Conservation (phyloP, 2,329 filamentous ascomycete species). For the Fusarium clavum region DNA sequence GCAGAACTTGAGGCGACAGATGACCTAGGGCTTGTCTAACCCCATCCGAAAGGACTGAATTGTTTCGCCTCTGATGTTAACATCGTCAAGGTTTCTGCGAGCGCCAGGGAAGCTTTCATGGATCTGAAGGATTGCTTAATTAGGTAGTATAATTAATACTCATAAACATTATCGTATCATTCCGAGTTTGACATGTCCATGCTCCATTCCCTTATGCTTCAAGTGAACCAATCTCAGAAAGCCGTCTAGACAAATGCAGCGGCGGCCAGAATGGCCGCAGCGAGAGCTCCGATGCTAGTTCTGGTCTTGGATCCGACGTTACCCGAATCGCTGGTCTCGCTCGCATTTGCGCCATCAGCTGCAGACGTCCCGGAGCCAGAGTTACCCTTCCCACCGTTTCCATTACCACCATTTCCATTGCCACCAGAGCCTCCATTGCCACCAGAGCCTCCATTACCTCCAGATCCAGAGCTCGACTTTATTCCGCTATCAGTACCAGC, state of each 20-base stretch:
- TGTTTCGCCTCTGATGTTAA: background rate
- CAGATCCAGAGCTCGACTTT: constrained; percentile 23
- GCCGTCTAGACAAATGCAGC: constrained; percentile 9
- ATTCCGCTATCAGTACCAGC: constrained; percentile 25
- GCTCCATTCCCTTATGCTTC: background rate
- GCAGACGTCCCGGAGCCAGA: constrained; percentile 13
- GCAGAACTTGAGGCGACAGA: background rate
- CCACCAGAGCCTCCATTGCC: constrained; percentile 6
- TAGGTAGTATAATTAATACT: constrained; percentile 12
- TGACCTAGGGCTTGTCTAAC: background rate
- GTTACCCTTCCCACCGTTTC: background rate
- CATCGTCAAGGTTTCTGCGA: accelerated
- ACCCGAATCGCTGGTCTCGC: constrained; percentile 14
- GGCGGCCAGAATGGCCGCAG: constrained; percentile 14
- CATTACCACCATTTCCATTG: background rate
- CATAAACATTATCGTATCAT: constrained; percentile 11
- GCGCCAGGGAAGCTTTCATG: background rate
- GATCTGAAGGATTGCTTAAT: background rate
- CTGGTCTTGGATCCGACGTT: constrained; percentile 19
- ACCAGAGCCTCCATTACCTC: constrained; percentile 12
- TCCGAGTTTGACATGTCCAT: background rate
- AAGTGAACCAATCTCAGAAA: background rate
- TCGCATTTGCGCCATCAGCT: constrained; percentile 10
- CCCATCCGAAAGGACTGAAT: background rate
- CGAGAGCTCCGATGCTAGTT: constrained; percentile 19